Base-by-base conservation (phyloP, 2,329 filamentous ascomycete genomes). In the Botrytis cinerea region DNA sequence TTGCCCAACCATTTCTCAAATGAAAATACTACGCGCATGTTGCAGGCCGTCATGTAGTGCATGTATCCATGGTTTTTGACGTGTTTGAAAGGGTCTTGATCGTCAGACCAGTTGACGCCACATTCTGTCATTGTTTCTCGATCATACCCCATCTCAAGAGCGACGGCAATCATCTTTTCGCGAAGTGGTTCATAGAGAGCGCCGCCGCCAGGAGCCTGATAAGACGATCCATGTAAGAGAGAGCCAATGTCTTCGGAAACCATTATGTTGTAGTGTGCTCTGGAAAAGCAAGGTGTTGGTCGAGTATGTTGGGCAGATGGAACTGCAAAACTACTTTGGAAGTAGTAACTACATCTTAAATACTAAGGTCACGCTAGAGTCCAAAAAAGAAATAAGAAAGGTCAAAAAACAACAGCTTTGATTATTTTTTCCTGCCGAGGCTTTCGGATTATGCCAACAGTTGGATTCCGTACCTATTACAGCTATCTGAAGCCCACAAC, bases 101-200 rank as follows among this genome's bases (percentile, higher is more conserved):
- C 5, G 35, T 35, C 35, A 35, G 71, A 57, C 51, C 40, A 68
- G 48, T 54, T 38, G 12, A 68, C n/a, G 45, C 25, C 64, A 14
- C 25, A 32, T 67, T 68, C 38, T 3, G 38, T 35, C 64, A 70
- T 73, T 25, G 28, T 73, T 35, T 51, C 28, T 32, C 16, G 25
- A 54, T 73, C 64, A 32, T 73, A 63, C 20, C 64, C 57, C 64
- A 61, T 62, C 10, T 57, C 32, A 14, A 69, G 60, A 10, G 71
- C 64, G 14, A 28, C 51, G 9, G 35, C 71, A 22, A 73, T 35
- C 14, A 35, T 28, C 10, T 46, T 61, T 20, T 61, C 16, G 8
- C 63, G 71, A 46, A 73, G 64, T 2, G 57, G 38, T 4, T 43
- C n/a, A 51, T 72, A 68, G 46, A 62, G 25, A 22, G 45, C 12